These are phyloP conservation scores for Xylaria bambusicola DNA, from an alignment of 495 filamentous ascomycete species.

Conservation along the genomic window DNA sequence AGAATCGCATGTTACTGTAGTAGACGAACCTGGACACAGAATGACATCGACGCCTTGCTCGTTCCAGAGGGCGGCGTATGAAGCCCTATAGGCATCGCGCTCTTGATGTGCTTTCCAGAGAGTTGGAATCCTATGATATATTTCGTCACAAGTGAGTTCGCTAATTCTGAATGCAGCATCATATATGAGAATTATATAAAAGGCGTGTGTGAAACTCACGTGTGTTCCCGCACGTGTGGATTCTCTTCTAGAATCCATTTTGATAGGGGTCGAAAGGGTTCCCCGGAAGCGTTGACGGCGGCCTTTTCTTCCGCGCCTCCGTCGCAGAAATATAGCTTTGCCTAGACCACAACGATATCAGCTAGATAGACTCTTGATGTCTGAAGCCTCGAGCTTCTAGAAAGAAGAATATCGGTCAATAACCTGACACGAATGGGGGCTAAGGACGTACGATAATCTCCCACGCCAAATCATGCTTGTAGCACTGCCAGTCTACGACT, in stretches of 20 bases:
- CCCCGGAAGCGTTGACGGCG: slow-evolving; percentile 54
- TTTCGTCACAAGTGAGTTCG: not conserved
- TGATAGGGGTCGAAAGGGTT: slow-evolving; percentile 56
- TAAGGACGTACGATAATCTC: slow-evolving; percentile 49
- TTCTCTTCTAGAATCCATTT: slow-evolving; percentile 54
- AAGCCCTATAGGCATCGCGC: slow-evolving; percentile 59
- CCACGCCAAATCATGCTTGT: slow-evolving; percentile 63
- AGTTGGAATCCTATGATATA: slow-evolving; percentile 27
- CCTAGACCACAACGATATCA: slow-evolving; percentile 17
- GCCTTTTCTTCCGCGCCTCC: slow-evolving; percentile 55
- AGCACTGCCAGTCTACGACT: slow-evolving; percentile 66
- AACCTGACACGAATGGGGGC: not conserved
- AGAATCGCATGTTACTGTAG: no score
- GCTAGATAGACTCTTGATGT: not conserved
- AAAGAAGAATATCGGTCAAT: no score
- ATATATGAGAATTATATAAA: not conserved
- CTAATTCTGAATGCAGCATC: not conserved
- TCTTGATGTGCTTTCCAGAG: slow-evolving; percentile 37
- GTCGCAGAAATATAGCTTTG: slow-evolving; percentile 54
- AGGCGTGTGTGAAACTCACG: slow-evolving; percentile 8
- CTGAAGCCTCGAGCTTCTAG: not conserved
- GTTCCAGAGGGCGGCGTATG: slow-evolving; percentile 64
- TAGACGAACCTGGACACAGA: slow-evolving; percentile 51
- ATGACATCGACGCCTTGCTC: slow-evolving; percentile 62
- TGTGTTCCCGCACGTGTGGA: slow-evolving; percentile 42